These are phyloP conservation scores for Gorgonomyces haynaldii DNA, from an alignment of 192 early-diverging fungal species.

Conservation along the genomic window DNA sequence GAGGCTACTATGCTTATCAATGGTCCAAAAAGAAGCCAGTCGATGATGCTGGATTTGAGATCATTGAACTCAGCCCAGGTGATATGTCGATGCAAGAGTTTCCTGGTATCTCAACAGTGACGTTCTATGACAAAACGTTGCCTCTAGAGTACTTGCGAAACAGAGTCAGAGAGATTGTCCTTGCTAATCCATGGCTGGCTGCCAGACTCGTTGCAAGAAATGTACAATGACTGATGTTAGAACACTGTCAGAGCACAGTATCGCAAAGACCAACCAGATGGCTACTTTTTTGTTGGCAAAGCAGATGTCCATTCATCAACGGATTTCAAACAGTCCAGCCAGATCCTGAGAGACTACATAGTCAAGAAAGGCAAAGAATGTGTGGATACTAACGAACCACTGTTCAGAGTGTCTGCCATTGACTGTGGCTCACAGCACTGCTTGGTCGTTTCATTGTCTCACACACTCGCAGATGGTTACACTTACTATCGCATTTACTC, in stretches of 20 bases:
- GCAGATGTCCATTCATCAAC: no score
- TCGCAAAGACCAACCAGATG: no score
- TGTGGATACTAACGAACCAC: neutral
- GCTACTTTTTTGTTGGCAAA: no score
- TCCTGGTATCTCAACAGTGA: slow-evolving; percentile 2
- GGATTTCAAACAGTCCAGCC: no score
- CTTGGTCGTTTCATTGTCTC: slow-evolving; percentile 1
- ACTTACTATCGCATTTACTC: slow-evolving; percentile 2
- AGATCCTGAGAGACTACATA: neutral
- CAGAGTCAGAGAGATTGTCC: neutral
- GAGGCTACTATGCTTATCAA: no score
- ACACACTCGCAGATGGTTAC: slow-evolving; percentile 6
- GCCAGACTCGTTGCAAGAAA: neutral
- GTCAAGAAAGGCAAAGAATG: slow-evolving; percentile 8
- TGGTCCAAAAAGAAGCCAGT: no score
- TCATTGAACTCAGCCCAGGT: neutral
- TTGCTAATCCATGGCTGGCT: slow-evolving; percentile 2
- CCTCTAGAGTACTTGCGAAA: neutral
- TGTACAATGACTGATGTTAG: no score
- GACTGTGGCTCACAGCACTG: neutral
- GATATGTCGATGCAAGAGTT: slow-evolving; percentile 6
- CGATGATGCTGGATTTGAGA: no score
- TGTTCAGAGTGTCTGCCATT: slow-evolving; percentile 1
- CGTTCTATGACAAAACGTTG: neutral
- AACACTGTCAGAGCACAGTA: no score